Evolutionary conservation across 139 green algal genomes (phyloP), one percentile per base, ranked within the genome.

Genomic region (Tetradesmus lagerheimii): DNA sequence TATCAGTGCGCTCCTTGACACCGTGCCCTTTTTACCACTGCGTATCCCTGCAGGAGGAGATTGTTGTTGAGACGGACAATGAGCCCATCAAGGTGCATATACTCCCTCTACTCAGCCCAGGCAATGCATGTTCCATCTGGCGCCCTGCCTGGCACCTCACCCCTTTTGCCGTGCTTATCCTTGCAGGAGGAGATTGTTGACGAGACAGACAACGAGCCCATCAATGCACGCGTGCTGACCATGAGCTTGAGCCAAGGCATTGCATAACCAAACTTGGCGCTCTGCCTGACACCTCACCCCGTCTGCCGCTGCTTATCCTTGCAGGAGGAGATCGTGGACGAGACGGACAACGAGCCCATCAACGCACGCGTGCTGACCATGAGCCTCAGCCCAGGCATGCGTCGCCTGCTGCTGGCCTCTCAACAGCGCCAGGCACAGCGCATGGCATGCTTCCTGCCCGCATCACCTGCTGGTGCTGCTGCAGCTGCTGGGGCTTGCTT

Each of bases 291-390:
- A n/a, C n/a, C n/a, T n/a, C n/a, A n/a, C n/a, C n/a, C n/a, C n/a
- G n/a, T n/a, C 31, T 39, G 15, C n/a, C n/a, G 23, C 37, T 5
- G 16, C 11, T 1, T 67, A 3, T 53, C 8, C 35, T 66, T 93
- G 80, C 86, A 89, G 35, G 80, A 94, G 23, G 94, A 97, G 91
- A 96, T 97, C 64, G 83, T 96, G 47, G 94, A 96, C 80, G 95
- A 97, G 89, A 97, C 95, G 1, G 95, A 97, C 85, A 98, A 98
- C 75, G 81, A 96, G 80, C 92, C 95, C 66, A 94, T 97, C 37
- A 95, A 95, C 45, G 93, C 92, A 2, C 76, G 89, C 27, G 43
- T 83, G 25, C 84, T 97, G 35, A 43, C 91, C 20, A 87, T 91
- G 67, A 88, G 86, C 20, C 92, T 97, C 31, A 94, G 93, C 14